Base-by-base conservation (phyloP, 2,329 filamentous ascomycete species). In the Magnaporthales sp. region DNA sequence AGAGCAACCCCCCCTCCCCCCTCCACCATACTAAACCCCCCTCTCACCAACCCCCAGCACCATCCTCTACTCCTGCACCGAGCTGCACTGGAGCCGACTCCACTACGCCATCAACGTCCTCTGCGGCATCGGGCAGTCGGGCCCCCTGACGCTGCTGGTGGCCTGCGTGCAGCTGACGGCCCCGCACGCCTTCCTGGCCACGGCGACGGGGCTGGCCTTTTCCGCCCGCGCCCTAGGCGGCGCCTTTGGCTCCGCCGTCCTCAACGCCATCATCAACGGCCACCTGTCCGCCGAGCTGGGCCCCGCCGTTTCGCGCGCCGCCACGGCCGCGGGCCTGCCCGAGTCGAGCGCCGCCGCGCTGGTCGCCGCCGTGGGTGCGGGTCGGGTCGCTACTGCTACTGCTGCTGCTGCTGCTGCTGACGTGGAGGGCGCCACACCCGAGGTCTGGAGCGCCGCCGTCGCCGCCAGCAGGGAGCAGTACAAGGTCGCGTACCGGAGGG, bases 121-220 rank as follows among this genome's bases (percentile, higher is more conserved):
- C 5, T 75, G 77, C 8, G 82, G 79, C 22, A 76, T 84, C 64
- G 82, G 82, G 3, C 82, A 84, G 70, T 75, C 79, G 0, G 82
- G 81, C 0, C 82, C 82, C 0, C 74, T 84, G 4, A 83, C 81
- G 0, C 76, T 84, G 2, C 77, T 85, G 5, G 78, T 81, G 1
- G 82, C 82, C 5, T 76, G 79, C 65, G 77, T 84, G 22, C 82
- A 85, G 69, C 84, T 84, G 71, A 83, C 82, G 1, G 79, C 82
- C 0, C 82, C 83, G 2, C 83, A 84, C 68, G 79, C 79, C 4
- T 83, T 79, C 70, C 77, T 84, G 15, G 82, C 83, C 0, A 84
- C 83, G 0, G 69, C 68, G 0, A 80, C 81, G 2, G 82, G 82
- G 0, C 74, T 84, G 24, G 78, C 80, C 0, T n/a, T n/a, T n/a